Conservation (phyloP, 345 rosid genomes). For the Gossypium stocksii region DNA sequence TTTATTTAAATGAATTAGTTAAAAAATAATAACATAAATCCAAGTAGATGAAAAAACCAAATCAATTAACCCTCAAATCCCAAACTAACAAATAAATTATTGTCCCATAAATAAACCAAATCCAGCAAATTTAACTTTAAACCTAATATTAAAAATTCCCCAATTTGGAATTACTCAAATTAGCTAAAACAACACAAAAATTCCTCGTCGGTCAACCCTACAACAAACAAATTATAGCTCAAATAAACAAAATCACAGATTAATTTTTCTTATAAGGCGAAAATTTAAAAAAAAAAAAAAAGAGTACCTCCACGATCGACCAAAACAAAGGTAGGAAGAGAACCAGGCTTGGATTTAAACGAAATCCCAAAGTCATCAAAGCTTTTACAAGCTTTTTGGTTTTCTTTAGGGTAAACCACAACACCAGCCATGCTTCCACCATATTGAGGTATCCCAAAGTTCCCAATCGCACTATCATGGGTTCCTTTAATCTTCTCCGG, state of each 20-base stretch:
- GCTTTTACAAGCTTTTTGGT: constrained; percentile 69
- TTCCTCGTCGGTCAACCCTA: neutral
- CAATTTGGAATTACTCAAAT: neutral
- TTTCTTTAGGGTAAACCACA: constrained; percentile 64
- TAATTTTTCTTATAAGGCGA: too few species aligned
- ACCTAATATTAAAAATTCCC: neutral
- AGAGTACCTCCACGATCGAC: constrained; percentile 90
- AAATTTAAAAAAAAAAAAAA: neutral
- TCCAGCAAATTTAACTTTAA: neutral
- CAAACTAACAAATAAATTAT: neutral
- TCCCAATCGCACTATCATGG: constrained; percentile 88
- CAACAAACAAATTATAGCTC: neutral
- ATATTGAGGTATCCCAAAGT: constrained; percentile 97
- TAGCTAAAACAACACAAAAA: neutral
- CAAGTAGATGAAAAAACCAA: neutral
- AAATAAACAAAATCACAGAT: too few species aligned
- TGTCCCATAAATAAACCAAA: neutral
- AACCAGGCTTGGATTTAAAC: constrained; percentile 70
- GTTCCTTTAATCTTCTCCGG: constrained; percentile 88
- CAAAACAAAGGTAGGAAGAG: constrained; percentile 75
- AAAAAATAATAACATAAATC: neutral
- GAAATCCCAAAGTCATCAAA: constrained; percentile 64
- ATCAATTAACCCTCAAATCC: constrained; percentile 4
- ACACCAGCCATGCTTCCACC: constrained; percentile 97
- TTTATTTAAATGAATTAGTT: neutral